Evolutionary conservation across 2,329 filamentous ascomycete genomes (phyloP), one percentile per base, ranked within the genome.

Genomic region (Fusarium agapanthi): DNA sequence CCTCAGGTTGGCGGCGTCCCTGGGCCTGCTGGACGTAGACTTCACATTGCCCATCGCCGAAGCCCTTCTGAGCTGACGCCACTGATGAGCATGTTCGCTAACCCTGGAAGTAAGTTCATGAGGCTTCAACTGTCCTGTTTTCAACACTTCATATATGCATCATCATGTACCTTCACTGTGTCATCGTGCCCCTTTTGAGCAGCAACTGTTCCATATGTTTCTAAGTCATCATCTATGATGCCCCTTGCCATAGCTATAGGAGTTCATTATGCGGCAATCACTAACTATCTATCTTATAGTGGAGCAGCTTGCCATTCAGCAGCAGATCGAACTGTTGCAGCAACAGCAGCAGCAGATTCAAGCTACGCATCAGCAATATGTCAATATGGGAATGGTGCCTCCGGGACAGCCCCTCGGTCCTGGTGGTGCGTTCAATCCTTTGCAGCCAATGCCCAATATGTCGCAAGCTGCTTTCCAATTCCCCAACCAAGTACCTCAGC

Each of bases 271-370:
- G n/a, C 41, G 32, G 35, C 30, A 66, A 44, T 28, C 70, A 67
- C 78, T 79, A 66, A 79, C 65, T 47, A 47, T 32, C 51, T 62
- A 66, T 69, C 66, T 61, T 71, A 54, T 78, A 97, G 95, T 98
- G 93, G 95, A 98, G 87, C 95, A 98, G 89, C 90, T 97, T 81
- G 94, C 94, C 81, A 95, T 98, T 81, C 95, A 97, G 86, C 95
- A 98, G 86, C 95, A 98, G 85, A 98, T 98, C 80, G 95, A 98
- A 85, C 89, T 97, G 81, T 88, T 98, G 80, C 95, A 98, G 86
- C 95, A 97, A 83, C 96, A 98, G 83, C 96, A 98, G 82, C 95
- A 98, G 83, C 95, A 98, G 82, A 97, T 98, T 80, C 94, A 97
- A 84, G 94, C 94, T 77, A 96, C 94, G 73, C 95, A 98, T 80